phyloP scores from a whole-genome alignment of 805 yeast species.

The Metschnikowia sp. region DNA sequence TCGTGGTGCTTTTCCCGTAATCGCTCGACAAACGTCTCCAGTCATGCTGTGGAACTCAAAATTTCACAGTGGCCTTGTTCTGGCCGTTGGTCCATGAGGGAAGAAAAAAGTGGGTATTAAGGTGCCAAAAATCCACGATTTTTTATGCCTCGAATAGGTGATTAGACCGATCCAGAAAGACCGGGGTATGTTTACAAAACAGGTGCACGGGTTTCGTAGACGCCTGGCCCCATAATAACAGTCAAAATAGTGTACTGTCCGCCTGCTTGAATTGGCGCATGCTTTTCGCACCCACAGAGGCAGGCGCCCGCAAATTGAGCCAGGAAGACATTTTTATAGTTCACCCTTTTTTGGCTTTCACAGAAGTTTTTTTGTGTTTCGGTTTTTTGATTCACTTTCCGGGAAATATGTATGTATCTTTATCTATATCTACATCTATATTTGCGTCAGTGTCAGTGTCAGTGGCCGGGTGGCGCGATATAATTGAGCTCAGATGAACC shows the following conservation, averaged over 20 bases:
- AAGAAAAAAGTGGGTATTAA: neutral
- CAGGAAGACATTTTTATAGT: too few relatives aligned
- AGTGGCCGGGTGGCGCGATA: too few relatives aligned
- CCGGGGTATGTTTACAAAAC: slow-evolving; percentile 9
- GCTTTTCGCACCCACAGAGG: slow-evolving; percentile 1
- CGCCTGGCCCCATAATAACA: neutral
- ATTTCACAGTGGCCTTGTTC: neutral
- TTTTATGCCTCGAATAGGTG: neutral
- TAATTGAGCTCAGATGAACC: too few relatives aligned
- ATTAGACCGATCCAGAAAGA: neutral
- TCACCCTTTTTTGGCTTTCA: too few relatives aligned
- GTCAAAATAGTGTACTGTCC: too few relatives aligned
- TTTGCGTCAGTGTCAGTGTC: too few relatives aligned
- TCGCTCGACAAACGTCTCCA: slow-evolving; percentile 7
- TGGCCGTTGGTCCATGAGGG: neutral
- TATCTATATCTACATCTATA: too few relatives aligned
- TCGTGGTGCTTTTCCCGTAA: slow-evolving; percentile 2
- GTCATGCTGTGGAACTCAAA: neutral
- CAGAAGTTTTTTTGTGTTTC: too few relatives aligned
- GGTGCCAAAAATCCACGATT: neutral
- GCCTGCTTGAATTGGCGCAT: neutral
- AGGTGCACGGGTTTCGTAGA: slow-evolving; percentile 10
- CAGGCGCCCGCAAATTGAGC: too few relatives aligned
- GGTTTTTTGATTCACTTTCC: too few relatives aligned
- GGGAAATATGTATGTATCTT: too few relatives aligned